These are phyloP conservation scores for Solanum tacnaense DNA, from an alignment of 257 asterid genomes.

Conservation along the genomic window DNA sequence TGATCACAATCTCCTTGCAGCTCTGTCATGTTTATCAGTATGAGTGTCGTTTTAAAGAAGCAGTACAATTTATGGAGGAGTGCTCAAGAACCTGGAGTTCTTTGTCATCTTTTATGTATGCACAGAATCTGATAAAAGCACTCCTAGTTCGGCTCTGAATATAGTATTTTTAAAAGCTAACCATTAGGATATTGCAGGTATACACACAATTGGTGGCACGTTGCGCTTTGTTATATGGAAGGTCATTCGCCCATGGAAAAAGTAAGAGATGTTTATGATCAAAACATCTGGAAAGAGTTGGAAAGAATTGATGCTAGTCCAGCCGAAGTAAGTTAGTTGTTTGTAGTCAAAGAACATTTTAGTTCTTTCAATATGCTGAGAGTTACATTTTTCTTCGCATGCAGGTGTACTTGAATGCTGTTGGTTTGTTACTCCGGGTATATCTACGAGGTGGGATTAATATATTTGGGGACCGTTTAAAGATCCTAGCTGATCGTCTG, in stretches of 20 bases:
- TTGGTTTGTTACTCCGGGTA: slow-evolving; percentile 68
- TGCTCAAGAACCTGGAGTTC: slow-evolving; percentile 79
- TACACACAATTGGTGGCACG: slow-evolving; percentile 99
- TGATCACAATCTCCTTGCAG: slow-evolving; percentile 35
- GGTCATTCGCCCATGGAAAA: slow-evolving; percentile 56
- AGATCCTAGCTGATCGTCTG: slow-evolving; percentile 42
- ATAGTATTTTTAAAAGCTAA: not conserved
- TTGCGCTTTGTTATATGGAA: slow-evolving; percentile 88
- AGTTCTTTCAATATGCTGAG: not conserved
- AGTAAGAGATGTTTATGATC: slow-evolving; percentile 61
- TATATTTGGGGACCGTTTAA: slow-evolving; percentile 47
- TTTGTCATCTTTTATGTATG: slow-evolving; percentile 83
- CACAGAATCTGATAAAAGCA: not conserved
- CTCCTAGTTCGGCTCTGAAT: not conserved
- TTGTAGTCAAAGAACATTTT: not conserved
- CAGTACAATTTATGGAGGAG: slow-evolving; percentile 73
- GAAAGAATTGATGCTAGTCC: slow-evolving; percentile 62
- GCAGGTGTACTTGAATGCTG: slow-evolving; percentile 82
- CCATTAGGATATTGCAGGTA: slow-evolving; percentile 32
- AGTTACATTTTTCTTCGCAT: not conserved
- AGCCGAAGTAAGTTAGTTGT: slow-evolving; percentile 41
- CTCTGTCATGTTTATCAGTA: slow-evolving; percentile 89
- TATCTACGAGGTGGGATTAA: slow-evolving; percentile 45
- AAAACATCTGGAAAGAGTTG: slow-evolving; percentile 70
- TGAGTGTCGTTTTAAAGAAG: slow-evolving; percentile 83